Evolutionary conservation across 192 early-diverging fungal species (phyloP).

Genomic region (Coemansia sp.): DNA sequence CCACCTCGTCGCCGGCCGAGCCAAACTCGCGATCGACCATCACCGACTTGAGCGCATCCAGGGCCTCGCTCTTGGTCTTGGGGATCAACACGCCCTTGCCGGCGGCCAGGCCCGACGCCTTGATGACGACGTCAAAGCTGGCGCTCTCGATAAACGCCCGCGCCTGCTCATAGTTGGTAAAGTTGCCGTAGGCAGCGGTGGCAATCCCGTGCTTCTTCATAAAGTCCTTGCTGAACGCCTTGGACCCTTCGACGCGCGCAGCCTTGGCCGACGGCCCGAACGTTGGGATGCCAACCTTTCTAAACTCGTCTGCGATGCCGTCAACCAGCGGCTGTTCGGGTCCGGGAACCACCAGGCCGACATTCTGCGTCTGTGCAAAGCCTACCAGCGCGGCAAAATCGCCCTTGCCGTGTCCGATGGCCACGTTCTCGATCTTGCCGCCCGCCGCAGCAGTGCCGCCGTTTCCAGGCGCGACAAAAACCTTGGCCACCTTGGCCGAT

Average conservation of each 20-base stretch:
- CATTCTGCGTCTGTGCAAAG: conserved; percentile 75
- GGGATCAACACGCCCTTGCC: conserved; percentile 98
- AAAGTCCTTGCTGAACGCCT: conserved; percentile 98
- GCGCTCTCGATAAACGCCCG: conserved; percentile 59
- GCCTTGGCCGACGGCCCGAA: conserved; percentile 91
- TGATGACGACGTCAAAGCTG: conserved; percentile 75
- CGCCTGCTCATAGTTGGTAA: conserved; percentile 74
- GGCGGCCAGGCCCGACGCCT: conserved; percentile 95
- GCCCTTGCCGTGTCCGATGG: conserved; percentile 56
- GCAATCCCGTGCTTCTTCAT: conserved; percentile 96
- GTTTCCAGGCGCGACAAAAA: conserved; percentile 94
- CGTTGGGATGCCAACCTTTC: conserved; percentile 64
- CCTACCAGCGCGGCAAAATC: conserved; percentile 73
- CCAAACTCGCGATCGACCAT: conserved; percentile 94
- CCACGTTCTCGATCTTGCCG: conserved; percentile 77
- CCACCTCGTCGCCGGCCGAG: conserved; percentile 82
- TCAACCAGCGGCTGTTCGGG: conserved; percentile 97
- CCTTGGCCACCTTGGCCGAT: conserved; percentile 66
- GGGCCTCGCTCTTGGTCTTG: conserved; percentile 75
- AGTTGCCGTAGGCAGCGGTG: conserved; percentile 86
- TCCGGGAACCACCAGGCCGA: conserved; percentile 80
- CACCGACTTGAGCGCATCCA: conserved; percentile 76
- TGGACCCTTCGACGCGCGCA: conserved; percentile 93
- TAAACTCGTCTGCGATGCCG: conserved; percentile 79
- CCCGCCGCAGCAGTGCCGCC: conserved; percentile 78